These are phyloP conservation scores for Bipolaris gigantea DNA, from an alignment of 2,329 filamentous ascomycete species.

Conservation along the genomic window DNA sequence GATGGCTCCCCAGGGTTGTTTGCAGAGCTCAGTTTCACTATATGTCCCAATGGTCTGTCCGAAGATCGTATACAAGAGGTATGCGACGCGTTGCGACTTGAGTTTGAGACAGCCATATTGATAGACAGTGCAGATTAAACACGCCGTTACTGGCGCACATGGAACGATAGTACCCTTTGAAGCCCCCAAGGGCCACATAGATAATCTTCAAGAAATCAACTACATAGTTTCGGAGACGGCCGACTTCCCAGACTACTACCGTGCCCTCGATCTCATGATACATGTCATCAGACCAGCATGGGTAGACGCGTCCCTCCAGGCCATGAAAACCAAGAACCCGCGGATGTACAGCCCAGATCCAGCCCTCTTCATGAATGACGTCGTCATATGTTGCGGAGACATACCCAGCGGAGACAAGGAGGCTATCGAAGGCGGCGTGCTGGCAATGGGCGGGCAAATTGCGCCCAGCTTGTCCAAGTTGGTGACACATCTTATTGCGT, in stretches of 20 bases:
- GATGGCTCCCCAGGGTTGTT: constrained; percentile 44
- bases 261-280: constrained; percentile 74
- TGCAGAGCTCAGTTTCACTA: constrained; percentile 45
- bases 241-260: constrained; percentile 86
- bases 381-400: constrained; percentile 80
- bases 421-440: constrained; percentile 83
- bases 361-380: constrained; percentile 82
- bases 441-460: constrained; percentile 86
- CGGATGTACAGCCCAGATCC: constrained; percentile 90
- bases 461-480: constrained; percentile 69
- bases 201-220: constrained; percentile 53
- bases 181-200: constrained; percentile 44
- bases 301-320: constrained; percentile 71
- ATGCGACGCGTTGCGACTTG: constrained; percentile 25
- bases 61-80: constrained; percentile 34
- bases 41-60: constrained; percentile 48
- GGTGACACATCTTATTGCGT: constrained; percentile 86
- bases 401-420: constrained; percentile 86
- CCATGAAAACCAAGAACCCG: constrained; percentile 72
- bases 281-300: constrained; percentile 82
- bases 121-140: constrained; percentile 47
- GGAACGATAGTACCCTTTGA: constrained; percentile 51
- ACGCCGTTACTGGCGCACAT: constrained; percentile 52
- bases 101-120: constrained; percentile 13
- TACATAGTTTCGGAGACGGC: constrained; percentile 76